A percentile compares a stretch with the other conserved stretches of the same genome.
Conservation (phyloP, 139 green algal genomes). For the Ettlia oleoabundans region DNA sequence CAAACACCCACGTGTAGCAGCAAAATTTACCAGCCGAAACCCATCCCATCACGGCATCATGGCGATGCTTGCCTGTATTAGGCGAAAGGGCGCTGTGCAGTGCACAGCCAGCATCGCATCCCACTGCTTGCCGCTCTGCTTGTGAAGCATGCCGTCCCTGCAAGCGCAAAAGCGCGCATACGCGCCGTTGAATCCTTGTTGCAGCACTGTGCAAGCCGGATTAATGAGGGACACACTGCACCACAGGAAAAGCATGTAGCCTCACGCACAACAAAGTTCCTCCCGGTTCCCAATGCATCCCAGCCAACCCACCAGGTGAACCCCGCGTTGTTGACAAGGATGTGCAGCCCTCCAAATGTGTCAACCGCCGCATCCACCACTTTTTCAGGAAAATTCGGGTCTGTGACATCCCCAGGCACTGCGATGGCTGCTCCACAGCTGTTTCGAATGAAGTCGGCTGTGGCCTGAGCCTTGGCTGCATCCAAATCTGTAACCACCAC, state of each 20-base stretch:
- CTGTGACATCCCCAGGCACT: conserved; percentile 75
- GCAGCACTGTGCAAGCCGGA: no score
- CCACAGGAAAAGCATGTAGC: no score
- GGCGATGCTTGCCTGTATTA: conserved; percentile 78
- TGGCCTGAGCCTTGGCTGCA: conserved; percentile 53
- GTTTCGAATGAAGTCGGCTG: conserved; percentile 55
- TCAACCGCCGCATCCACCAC: conserved; percentile 63
- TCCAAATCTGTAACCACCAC: conserved; percentile 82
- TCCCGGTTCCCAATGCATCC: no score
- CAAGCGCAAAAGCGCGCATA: no score
- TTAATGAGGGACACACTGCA: no score
- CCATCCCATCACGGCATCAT: no score
- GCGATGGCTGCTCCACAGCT: conserved; percentile 33
- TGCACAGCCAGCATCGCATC: conserved; percentile 84
- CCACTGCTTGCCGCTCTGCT: conserved; percentile 83
- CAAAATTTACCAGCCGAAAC: no score
- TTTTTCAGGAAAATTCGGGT: conserved; percentile 48
- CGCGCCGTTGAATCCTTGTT: no score
- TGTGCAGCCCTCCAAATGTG: conserved; percentile 67
- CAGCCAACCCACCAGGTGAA: no score
- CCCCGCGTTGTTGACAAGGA: conserved; percentile 57
- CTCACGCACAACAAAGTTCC: no score
- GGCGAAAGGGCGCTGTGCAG: conserved; percentile 81
- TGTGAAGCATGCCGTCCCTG: conserved; percentile 89
- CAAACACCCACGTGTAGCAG: neutral